A percentile compares a stretch with the other conserved stretches of the same genome.
Evolutionary conservation across 2,329 filamentous ascomycete species (phyloP).

Genomic region (Blastomyces gilchristii): DNA sequence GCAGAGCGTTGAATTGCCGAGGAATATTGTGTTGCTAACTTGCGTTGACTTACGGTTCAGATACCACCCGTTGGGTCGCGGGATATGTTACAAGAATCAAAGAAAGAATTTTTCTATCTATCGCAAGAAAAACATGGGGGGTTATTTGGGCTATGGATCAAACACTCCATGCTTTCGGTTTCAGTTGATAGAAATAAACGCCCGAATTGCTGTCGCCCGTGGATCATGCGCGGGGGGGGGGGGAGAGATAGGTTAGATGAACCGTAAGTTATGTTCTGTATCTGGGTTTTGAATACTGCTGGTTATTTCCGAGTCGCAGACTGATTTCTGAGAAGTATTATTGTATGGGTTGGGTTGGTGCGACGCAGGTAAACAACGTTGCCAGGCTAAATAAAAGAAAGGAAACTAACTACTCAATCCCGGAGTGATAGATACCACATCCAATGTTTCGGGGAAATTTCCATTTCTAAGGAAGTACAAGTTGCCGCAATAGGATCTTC

Average conservation of each 20-base stretch:
- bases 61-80: not conserved
- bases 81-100: not conserved
- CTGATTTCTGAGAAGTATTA: not conserved
- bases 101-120: not conserved
- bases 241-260: not conserved
- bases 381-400: too few relatives aligned
- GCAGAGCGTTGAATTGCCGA: not conserved
- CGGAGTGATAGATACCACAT: not conserved
- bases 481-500: not conserved
- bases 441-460: not conserved
- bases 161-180: not conserved
- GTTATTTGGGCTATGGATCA: not conserved
- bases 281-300: not conserved
- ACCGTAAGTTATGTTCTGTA: not conserved
- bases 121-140: not conserved
- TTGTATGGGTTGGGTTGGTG: not conserved
- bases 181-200: not conserved
- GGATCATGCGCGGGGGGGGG: not conserved
- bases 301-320: not conserved
- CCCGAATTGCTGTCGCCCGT: not conserved
- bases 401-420: not conserved
- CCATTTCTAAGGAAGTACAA: not conserved
- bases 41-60: not conserved
- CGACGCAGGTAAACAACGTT: not conserved
- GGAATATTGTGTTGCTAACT: not conserved